Percentiles rank a stretch among this genome's conserved stretches.
phyloP scores from a whole-genome alignment of 352 stramenopile genomes.

The Globisporangium polare region DNA sequence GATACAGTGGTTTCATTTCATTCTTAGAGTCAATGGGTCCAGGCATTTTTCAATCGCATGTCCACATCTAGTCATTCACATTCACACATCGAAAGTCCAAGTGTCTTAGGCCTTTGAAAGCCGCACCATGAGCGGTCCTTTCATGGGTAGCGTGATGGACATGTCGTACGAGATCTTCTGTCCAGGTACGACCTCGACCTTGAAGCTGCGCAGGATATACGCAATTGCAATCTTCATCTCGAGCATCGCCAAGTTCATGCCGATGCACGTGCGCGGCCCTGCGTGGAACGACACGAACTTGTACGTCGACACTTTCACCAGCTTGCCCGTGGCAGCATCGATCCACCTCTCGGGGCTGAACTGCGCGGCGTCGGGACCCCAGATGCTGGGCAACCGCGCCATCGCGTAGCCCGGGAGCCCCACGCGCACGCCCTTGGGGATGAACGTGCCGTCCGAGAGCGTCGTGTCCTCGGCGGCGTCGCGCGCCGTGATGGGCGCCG shows the following conservation, averaged over 20 bases:
- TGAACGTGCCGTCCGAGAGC: constrained; percentile 66
- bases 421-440: constrained; percentile 40
- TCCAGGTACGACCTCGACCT: constrained; percentile 18
- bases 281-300: constrained; percentile 56
- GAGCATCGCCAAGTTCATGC: constrained; percentile 42
- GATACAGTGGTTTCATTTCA: constrained; percentile 2
- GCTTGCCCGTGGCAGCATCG: constrained; percentile 29
- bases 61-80: neutral
- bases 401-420: constrained; percentile 49
- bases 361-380: constrained; percentile 48
- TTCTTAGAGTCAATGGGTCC: neutral
- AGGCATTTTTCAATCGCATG: neutral
- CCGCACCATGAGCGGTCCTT: constrained; percentile 8
- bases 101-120: neutral
- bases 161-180: constrained; percentile 19
- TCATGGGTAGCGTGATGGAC: constrained; percentile 20
- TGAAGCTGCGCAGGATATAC: constrained; percentile 28
- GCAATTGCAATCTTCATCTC: constrained; percentile 44
- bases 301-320: constrained; percentile 28
- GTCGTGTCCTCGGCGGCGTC: constrained; percentile 36
- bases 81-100: neutral
- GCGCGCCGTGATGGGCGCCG: constrained; percentile 37
- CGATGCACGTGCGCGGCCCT: constrained; percentile 46
- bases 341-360: constrained; percentile 59
- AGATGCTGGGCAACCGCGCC: constrained; percentile 49